Base-by-base conservation (phyloP, 495 filamentous ascomycete genomes). In the Hypoxylon lenormandii region DNA sequence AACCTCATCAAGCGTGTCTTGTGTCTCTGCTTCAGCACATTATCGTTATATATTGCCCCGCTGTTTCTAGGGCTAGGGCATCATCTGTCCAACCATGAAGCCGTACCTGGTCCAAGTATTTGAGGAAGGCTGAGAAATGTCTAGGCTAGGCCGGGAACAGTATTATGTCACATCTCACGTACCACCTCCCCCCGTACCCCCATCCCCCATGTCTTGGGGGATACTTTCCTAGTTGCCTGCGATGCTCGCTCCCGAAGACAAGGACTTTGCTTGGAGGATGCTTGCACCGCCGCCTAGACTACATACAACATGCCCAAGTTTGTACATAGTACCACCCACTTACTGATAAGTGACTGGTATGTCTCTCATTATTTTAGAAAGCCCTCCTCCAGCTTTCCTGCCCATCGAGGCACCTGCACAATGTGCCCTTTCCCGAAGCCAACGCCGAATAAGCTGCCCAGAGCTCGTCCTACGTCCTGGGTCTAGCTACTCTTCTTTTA, bases 1-100 rank as follows among this genome's bases (percentile, higher is more conserved):
- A 15, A 28, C 26, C 26, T 28, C 30, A 8, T 11, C 10, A 26
- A 59, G 19, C 19, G 50, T 65, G 50, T 65, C 56, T 33, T 65
- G 33, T 70, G 67, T 70, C 64, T 70, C 61, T 62, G 2, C 51
- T 43, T 49, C 15, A 16, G 45, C 61, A 70, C 67, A 70, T 70
- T 50, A 58, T 70, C 61, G 67, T 70, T 70, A 66, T 70, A 65
- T 70, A 65, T 65, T 70, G 67, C 61, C 61, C 67, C 67, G 56
- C 56, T 57, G 56, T 57, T 58, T 50, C 8, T 56, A 53, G 21
- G 45, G 61, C 42, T 50, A 56, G 51, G 56, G 61, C 37, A 22
- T 30, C 3, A 7, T 33, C 10, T 33, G 30, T 33, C 45, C 33
- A 59, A 49, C 55, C 30, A 38, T 18, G 46, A 36, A 37, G 45